Percentiles rank a stretch among this genome's conserved stretches.
phyloP scores from a whole-genome alignment of 2,329 filamentous ascomycete species.

The Cadophora sp. region DNA sequence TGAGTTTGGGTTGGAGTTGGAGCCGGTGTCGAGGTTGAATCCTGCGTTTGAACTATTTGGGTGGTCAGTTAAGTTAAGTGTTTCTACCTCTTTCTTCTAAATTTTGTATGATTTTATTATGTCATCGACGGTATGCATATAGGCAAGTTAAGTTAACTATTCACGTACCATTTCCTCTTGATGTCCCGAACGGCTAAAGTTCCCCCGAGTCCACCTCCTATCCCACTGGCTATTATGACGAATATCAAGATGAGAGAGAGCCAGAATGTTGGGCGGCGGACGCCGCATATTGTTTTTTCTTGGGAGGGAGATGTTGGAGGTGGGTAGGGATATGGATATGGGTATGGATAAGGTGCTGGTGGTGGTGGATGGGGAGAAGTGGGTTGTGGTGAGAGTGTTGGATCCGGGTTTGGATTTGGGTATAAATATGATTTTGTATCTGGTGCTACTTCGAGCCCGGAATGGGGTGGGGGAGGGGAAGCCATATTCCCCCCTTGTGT shows the following conservation, averaged over 20 bases:
- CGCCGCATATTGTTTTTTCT: constrained; percentile 17
- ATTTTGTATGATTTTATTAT: no score
- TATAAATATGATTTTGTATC: background rate
- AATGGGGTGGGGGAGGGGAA: background rate
- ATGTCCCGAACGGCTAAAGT: constrained; percentile 7
- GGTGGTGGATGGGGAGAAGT: background rate
- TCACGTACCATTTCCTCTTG: background rate
- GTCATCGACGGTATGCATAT: background rate
- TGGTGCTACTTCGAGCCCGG: constrained; percentile 5
- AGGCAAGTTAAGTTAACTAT: background rate
- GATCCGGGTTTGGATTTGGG: background rate
- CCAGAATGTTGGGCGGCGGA: constrained; percentile 17
- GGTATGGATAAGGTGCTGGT: no score
- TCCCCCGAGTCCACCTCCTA: constrained; percentile 17
- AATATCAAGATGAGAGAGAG: constrained; percentile 9
- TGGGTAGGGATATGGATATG: no score
- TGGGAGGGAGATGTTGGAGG: background rate
- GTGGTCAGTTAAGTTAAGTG: no score
- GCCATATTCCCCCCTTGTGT: background rate
- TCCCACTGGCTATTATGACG: background rate
- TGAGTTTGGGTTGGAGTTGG: background rate
- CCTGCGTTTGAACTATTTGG: background rate
- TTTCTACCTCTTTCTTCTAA: no score
- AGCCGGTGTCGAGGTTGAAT: constrained; percentile 2
- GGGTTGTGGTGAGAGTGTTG: background rate